phyloP scores from a whole-genome alignment of 2,329 filamentous ascomycete genomes.

The Delphinella strobiligena region DNA sequence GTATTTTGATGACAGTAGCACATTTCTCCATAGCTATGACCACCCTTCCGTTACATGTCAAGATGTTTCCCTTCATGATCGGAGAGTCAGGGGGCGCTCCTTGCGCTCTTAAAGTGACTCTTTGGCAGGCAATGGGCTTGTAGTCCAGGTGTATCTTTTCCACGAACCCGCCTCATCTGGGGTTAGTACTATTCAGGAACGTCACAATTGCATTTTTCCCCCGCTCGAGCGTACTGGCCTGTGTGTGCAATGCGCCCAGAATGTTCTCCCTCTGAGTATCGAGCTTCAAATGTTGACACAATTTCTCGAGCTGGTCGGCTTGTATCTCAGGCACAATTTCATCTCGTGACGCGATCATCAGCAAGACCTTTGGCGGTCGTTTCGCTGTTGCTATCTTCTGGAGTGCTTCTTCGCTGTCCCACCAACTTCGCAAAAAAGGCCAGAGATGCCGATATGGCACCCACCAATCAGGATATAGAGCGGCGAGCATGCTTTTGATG shows the following conservation, averaged over 20 bases:
- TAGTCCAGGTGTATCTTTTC: too few relatives aligned
- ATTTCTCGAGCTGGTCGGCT: constrained; percentile 38
- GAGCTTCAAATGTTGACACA: constrained; percentile 24
- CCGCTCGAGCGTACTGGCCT: constrained; percentile 31
- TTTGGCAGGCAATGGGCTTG: too few relatives aligned
- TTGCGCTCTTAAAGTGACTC: too few relatives aligned
- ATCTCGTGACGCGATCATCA: constrained; percentile 46
- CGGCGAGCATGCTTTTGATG: constrained; percentile 56
- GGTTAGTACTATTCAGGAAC: constrained; percentile 10
- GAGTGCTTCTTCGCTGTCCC: constrained; percentile 35
- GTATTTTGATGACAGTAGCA: too few relatives aligned
- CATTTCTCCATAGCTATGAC: too few relatives aligned
- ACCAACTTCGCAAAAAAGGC: constrained; percentile 56
- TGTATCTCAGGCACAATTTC: constrained; percentile 48
- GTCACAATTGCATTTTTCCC: constrained; percentile 29
- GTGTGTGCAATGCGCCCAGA: constrained; percentile 37
- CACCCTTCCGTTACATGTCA: too few relatives aligned
- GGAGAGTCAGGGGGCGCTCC: too few relatives aligned
- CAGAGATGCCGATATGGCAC: constrained; percentile 64
- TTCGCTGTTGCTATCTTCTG: constrained; percentile 21
- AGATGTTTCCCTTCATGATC: too few relatives aligned
- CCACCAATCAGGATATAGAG: constrained; percentile 68
- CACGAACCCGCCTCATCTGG: background rate
- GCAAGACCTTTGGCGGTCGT: constrained; percentile 26
- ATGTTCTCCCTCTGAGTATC: constrained; percentile 28